Percentiles rank a stretch among this genome's conserved stretches.
Conservation (phyloP, 179 eudicot genomes). For the Camellia oleifera region DNA sequence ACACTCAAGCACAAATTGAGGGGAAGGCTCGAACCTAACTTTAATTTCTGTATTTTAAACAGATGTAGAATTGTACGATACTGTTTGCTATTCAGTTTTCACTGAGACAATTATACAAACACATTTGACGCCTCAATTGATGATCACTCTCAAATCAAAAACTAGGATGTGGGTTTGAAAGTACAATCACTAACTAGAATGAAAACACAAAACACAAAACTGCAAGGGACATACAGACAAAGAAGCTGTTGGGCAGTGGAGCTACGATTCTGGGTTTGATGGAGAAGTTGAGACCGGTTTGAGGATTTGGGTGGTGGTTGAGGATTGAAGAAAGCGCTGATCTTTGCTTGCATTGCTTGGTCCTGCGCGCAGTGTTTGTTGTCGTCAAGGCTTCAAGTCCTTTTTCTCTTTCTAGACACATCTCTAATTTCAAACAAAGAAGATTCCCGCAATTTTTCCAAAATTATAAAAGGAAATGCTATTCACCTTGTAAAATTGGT, state of each 20-base stretch:
- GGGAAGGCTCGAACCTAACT: background rate
- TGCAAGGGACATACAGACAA: background rate
- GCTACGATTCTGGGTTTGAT: background rate
- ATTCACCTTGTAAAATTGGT: too few relatives aligned
- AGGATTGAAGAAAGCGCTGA: slow-evolving; percentile 15
- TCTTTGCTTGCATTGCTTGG: slow-evolving; percentile 14
- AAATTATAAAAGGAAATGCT: too few relatives aligned
- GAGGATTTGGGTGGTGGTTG: background rate
- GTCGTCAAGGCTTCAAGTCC: too few relatives aligned
- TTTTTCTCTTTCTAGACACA: too few relatives aligned
- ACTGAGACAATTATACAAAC: slow-evolving; percentile 1
- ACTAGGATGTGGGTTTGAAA: background rate
- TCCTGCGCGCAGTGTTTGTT: too few relatives aligned
- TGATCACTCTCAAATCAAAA: background rate
- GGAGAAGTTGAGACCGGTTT: background rate
- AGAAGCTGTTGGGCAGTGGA: background rate
- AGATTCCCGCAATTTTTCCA: too few relatives aligned
- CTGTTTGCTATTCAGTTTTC: background rate
- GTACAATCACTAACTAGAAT: background rate
- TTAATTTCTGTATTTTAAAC: background rate
- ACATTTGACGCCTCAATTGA: background rate
- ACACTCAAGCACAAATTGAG: background rate
- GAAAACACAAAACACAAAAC: background rate
- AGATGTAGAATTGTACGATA: too few relatives aligned
- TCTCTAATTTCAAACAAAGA: too few relatives aligned